Evolutionary conservation across 768 basidiomycete species (phyloP), one percentile per base, ranked within the genome.

Genomic region (Leccinum obscurum): DNA sequence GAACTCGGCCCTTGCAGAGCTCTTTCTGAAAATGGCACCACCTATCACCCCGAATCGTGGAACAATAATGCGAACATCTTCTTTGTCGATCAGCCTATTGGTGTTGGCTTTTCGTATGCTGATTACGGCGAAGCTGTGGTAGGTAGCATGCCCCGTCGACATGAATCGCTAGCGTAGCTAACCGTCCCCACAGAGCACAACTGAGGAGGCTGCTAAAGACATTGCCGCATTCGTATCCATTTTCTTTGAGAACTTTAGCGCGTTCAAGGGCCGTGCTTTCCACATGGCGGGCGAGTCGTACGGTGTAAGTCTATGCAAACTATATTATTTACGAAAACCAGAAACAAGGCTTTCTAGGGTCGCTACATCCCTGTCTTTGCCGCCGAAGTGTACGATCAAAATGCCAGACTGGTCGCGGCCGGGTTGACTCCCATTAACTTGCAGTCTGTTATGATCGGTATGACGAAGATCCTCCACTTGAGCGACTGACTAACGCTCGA

Each of bases 1-100:
- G 90, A 90, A 70, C 75, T 81, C 64, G 91, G 91, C 20, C 91
- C 91, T 1, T 93, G 92, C 70, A 80, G 83, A 46, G 80, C 90
- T 15, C 74, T 78, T 10, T 77, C 78, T 20, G 73, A 75, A 49
- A 79, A 85, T 35, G 80, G 78, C 34, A 78, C 86, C 1, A 78
- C 74, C 2, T 83, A 78, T 68, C 81, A 87, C 60, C 81, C 83
- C 0, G 80, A 87, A 52, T 80, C 85, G 0, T 90, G 88, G 89
- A 90, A 87, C 63, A 78, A 78, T 20, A 83, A 87, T 54, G 85
- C 88, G 57, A 79, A 77, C 51, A 60, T 79, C 4, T 80, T 80
- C 71, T 84, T 71, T 69, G 78, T 76, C 61, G 82, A 76, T 71
- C 83, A 78, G 35, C 79, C 79, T 15, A 68, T 79, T 6, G 75